phyloP scores from a whole-genome alignment of 345 rosid species.

The Syzygium aromaticum region DNA sequence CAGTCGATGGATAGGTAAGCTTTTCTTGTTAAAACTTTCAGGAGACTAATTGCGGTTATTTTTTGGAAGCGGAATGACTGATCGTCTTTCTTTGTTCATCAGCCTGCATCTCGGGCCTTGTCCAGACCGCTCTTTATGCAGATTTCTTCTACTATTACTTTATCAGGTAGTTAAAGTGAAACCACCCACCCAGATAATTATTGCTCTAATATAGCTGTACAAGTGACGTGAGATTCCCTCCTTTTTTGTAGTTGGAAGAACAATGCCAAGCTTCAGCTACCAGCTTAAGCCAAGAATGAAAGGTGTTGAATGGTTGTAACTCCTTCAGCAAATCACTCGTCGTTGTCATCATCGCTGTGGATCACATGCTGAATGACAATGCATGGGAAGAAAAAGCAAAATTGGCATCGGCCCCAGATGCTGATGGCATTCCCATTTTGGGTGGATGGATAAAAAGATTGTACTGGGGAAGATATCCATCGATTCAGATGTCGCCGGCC shows the following conservation, averaged over 20 bases:
- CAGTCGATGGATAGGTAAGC: conserved; percentile 71
- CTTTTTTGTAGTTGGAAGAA: conserved; percentile 74
- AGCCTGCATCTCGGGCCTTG: conserved; percentile 80
- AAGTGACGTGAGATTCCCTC: not conserved
- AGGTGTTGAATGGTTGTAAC: not conserved
- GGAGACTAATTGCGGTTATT: not conserved
- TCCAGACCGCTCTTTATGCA: conserved; percentile 83
- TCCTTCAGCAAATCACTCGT: not conserved
- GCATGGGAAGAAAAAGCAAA: not conserved
- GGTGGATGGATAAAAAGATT: not conserved
- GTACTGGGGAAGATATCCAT: not conserved
- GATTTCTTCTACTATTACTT: conserved; percentile 96
- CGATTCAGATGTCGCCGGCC: not conserved
- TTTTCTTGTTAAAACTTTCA: not conserved
- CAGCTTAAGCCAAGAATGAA: conserved; percentile 43
- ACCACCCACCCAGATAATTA: not conserved
- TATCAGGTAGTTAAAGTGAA: conserved; percentile 39
- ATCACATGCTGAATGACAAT: not conserved
- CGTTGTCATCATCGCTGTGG: not conserved
- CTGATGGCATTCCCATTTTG: not conserved
- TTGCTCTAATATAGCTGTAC: not conserved
- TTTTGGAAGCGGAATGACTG: not conserved
- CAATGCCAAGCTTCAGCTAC: conserved; percentile 84
- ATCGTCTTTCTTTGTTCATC: conserved; percentile 10
- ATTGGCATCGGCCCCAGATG: not conserved